phyloP scores from a whole-genome alignment of 208 protist genomes.

The Trypanosoma rangeli region DNA sequence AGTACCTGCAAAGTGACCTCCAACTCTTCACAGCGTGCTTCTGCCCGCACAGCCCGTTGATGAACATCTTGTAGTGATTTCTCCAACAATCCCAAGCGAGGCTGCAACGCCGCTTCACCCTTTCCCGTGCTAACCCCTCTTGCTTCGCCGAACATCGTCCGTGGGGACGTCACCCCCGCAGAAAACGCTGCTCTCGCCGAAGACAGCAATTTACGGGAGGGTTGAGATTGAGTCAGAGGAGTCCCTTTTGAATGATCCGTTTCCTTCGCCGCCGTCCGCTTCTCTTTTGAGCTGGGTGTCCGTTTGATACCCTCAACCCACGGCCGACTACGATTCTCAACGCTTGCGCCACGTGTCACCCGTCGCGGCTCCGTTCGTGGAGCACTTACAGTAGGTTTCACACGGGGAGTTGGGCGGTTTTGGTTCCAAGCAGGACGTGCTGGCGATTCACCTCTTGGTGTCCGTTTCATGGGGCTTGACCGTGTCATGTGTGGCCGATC shows the following conservation, averaged over 20 bases:
- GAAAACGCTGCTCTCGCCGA: constrained; percentile 5
- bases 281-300: background rate
- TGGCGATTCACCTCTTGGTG: constrained; percentile 6
- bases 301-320: constrained; percentile 15
- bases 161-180: background rate
- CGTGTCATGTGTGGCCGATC: constrained; percentile 15
- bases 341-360: constrained; percentile 8
- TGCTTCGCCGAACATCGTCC: background rate
- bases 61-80: constrained; percentile 23
- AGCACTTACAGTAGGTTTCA: constrained; percentile 54
- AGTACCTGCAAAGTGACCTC: constrained; percentile 30
- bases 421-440: constrained; percentile 70
- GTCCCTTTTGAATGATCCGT: background rate
- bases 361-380: constrained; percentile 35
- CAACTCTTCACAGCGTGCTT: constrained; percentile 33
- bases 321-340: constrained; percentile 7
- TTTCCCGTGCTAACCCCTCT: background rate
- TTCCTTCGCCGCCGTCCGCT: background rate
- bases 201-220: background rate
- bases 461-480: constrained; percentile 30
- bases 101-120: constrained; percentile 5
- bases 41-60: constrained; percentile 29
- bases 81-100: constrained; percentile 22
- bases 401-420: constrained; percentile 41
- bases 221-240: background rate